phyloP scores from a whole-genome alignment of 495 filamentous ascomycete genomes.

The Aspergillus ellipticus region DNA sequence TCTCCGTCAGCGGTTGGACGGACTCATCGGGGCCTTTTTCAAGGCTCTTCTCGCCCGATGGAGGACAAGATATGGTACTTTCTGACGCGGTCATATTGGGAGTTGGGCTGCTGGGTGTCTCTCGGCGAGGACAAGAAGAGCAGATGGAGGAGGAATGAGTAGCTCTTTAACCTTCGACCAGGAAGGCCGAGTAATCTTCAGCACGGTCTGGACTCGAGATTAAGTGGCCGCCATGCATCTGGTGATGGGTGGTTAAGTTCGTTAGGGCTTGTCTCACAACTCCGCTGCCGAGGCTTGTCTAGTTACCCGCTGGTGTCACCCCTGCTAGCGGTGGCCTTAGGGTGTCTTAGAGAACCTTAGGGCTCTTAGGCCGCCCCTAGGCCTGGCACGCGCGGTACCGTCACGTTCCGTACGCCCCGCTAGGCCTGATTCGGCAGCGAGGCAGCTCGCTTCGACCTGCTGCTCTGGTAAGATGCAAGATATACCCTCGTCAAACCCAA shows the following conservation, averaged over 20 bases:
- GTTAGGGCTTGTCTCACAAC: background rate
- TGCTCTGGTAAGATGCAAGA: background rate
- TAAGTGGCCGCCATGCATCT: background rate
- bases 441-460: conserved; percentile 8
- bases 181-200: background rate
- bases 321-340: conserved; percentile 1
- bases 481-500: background rate
- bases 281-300: conserved; percentile 3
- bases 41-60: background rate
- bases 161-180: background rate
- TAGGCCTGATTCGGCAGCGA: background rate
- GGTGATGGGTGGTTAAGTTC: background rate
- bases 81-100: background rate
- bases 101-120: background rate
- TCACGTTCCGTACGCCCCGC: background rate
- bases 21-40: conserved; percentile 1
- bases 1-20: background rate
- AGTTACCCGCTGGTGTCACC: background rate
- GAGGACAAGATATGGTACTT: background rate
- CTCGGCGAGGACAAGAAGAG: background rate
- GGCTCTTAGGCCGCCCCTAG: too few relatives aligned
- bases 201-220: background rate
- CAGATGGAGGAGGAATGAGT: background rate
- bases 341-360: too few relatives aligned
- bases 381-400: background rate